phyloP scores from a whole-genome alignment of 1,139 yeast species.

The Suhomyces taliae region DNA sequence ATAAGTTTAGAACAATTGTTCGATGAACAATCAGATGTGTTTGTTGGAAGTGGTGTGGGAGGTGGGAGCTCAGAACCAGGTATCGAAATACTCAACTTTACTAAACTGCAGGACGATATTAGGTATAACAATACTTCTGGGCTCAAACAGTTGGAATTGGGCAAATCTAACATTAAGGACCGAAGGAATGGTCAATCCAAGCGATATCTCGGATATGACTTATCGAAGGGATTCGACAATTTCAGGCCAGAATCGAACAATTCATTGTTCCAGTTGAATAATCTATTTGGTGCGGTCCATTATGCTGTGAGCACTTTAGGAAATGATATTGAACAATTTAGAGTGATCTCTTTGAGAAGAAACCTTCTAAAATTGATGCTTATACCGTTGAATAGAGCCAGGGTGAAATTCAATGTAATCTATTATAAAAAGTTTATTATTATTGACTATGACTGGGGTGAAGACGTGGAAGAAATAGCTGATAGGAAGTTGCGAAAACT shows the following conservation, averaged over 20 bases:
- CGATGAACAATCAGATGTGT: too few species aligned
- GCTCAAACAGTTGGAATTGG: background rate
- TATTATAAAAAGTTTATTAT: constrained; percentile 23
- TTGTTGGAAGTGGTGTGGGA: too few species aligned
- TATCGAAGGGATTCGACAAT: constrained; percentile 20
- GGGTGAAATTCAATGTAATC: constrained; percentile 19
- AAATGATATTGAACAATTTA: constrained; percentile 11
- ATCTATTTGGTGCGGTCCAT: constrained; percentile 17
- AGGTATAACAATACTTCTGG: background rate
- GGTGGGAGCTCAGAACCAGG: background rate
- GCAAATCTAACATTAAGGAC: background rate
- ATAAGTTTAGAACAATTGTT: too few species aligned
- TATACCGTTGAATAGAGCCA: constrained; percentile 20
- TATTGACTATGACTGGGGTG: constrained; percentile 23
- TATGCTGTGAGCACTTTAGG: constrained; percentile 11
- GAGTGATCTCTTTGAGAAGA: constrained; percentile 22
- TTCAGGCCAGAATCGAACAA: constrained; percentile 14
- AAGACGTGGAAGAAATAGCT: constrained; percentile 5
- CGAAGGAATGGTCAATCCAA: background rate
- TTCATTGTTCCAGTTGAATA: constrained; percentile 23
- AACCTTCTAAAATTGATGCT: constrained; percentile 20
- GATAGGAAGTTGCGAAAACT: constrained; percentile 10
- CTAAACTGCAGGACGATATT: background rate
- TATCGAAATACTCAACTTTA: background rate
- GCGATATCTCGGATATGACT: constrained; percentile 18